Evolutionary conservation across 2,329 filamentous ascomycete species (phyloP).

Genomic region (Penicillium fuscoglaucum): DNA sequence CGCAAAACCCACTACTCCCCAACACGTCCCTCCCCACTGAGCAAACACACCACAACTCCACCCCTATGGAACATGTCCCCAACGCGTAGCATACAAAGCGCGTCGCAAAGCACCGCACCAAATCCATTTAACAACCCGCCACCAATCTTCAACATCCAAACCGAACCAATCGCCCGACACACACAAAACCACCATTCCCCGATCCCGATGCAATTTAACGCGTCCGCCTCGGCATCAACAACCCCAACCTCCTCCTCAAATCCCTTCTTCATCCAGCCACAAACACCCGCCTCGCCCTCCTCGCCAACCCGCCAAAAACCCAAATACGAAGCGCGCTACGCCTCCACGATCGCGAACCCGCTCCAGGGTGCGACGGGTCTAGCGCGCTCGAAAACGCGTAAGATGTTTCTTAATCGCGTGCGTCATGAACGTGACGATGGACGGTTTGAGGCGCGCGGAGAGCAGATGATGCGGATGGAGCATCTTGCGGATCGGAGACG

Average conservation of each 20-base stretch:
- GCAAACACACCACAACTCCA: slow-evolving; percentile 19
- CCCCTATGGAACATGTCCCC: slow-evolving; percentile 27
- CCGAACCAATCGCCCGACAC: slow-evolving; percentile 5
- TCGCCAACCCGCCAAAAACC: slow-evolving; percentile 21
- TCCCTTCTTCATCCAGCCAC: slow-evolving; percentile 10
- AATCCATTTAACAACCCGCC: neutral
- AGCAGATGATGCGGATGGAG: slow-evolving; percentile 47
- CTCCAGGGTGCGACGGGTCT: slow-evolving; percentile 29
- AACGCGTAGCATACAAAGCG: neutral
- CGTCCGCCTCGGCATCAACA: slow-evolving; percentile 5
- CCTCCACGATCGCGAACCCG: slow-evolving; percentile 35
- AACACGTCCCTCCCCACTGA: slow-evolving; percentile 28
- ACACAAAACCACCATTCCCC: neutral
- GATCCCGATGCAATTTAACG: neutral
- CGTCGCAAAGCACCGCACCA: neutral
- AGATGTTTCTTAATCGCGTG: slow-evolving; percentile 45
- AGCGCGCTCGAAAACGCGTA: slow-evolving; percentile 38
- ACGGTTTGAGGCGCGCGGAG: slow-evolving; percentile 44
- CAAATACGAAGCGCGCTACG: slow-evolving; percentile 41
- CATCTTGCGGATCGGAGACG: slow-evolving; percentile 39
- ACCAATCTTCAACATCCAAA: slow-evolving; percentile 5
- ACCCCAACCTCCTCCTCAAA: slow-evolving; percentile 10
- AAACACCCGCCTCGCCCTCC: neutral
- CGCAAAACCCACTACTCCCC: slow-evolving; percentile 29
- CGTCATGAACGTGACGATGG: slow-evolving; percentile 41